Evolutionary conservation across 192 early-diverging fungal species (phyloP).

Genomic region (Gaertneriomyces sp.): DNA sequence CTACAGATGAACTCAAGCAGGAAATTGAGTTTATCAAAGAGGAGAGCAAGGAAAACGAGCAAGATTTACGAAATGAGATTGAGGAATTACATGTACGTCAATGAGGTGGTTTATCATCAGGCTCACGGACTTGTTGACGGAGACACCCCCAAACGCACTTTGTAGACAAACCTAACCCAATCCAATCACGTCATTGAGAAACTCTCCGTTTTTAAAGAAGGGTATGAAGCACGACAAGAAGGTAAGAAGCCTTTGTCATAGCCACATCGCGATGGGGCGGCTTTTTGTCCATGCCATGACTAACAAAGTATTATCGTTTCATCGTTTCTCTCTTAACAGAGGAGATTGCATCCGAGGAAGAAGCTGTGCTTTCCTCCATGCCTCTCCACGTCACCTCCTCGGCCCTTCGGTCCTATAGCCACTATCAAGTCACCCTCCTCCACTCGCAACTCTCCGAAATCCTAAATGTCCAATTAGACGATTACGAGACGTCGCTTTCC

Average conservation of each 20-base stretch:
- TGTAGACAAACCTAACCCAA: slow-evolving; percentile 33
- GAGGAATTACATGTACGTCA: slow-evolving; percentile 34
- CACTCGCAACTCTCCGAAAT: slow-evolving; percentile 48
- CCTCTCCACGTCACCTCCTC: no score
- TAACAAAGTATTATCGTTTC: background rate
- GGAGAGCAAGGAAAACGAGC: slow-evolving; percentile 8
- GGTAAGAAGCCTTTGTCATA: background rate
- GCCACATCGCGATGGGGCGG: no score
- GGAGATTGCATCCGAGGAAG: background rate
- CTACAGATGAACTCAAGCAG: slow-evolving; percentile 16
- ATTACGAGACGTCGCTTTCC: slow-evolving; percentile 41
- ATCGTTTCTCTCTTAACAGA: background rate
- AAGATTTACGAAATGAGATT: slow-evolving; percentile 32
- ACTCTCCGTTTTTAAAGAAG: slow-evolving; percentile 44
- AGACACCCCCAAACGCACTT: background rate
- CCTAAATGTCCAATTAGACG: slow-evolving; percentile 46
- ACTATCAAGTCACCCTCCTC: slow-evolving; percentile 40
- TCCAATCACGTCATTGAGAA: slow-evolving; percentile 46
- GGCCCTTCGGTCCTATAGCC: background rate
- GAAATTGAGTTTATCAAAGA: slow-evolving; percentile 5
- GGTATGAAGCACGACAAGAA: slow-evolving; percentile 30
- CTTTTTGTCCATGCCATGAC: background rate
- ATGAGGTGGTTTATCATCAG: background rate
- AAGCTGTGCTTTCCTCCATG: no score
- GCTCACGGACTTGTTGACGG: background rate